These are phyloP conservation scores for Cladosporium sp. DNA, from an alignment of 2,329 filamentous ascomycete species.

Conservation along the genomic window DNA sequence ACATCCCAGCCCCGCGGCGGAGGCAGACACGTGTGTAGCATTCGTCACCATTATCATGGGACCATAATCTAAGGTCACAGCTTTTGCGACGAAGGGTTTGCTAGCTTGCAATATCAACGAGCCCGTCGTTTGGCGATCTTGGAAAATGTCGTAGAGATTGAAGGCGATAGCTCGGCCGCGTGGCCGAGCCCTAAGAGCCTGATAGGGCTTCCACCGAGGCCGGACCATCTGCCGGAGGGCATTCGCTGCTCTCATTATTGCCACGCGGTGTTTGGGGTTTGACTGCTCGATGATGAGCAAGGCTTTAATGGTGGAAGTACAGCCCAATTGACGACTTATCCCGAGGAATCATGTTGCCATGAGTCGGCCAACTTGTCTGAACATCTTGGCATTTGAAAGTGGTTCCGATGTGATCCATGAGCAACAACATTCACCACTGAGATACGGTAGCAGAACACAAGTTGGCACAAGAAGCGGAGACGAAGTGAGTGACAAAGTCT, in stretches of 20 bases:
- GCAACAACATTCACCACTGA: too few relatives aligned
- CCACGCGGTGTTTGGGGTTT: not conserved
- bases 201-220: not conserved
- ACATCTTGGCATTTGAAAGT: too few relatives aligned
- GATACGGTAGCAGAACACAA: too few relatives aligned
- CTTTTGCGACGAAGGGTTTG: not conserved
- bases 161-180: not conserved
- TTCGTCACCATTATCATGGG: not conserved
- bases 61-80: not conserved
- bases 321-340: too few relatives aligned
- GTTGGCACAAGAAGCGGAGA: too few relatives aligned
- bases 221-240: not conserved
- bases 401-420: too few relatives aligned
- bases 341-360: too few relatives aligned
- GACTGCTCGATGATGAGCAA: not conserved
- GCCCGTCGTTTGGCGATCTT: not conserved
- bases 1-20: not conserved
- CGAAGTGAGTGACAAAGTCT: not conserved
- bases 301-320: too few relatives aligned
- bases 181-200: constrained; percentile 1
- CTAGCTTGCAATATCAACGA: not conserved
- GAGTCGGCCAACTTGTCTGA: too few relatives aligned
- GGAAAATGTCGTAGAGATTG: not conserved
- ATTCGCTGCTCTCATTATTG: not conserved
- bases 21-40: constrained; percentile 1